These are phyloP conservation scores for Canariomyces notabilis DNA, from an alignment of 2,329 filamentous ascomycete species.

Conservation along the genomic window DNA sequence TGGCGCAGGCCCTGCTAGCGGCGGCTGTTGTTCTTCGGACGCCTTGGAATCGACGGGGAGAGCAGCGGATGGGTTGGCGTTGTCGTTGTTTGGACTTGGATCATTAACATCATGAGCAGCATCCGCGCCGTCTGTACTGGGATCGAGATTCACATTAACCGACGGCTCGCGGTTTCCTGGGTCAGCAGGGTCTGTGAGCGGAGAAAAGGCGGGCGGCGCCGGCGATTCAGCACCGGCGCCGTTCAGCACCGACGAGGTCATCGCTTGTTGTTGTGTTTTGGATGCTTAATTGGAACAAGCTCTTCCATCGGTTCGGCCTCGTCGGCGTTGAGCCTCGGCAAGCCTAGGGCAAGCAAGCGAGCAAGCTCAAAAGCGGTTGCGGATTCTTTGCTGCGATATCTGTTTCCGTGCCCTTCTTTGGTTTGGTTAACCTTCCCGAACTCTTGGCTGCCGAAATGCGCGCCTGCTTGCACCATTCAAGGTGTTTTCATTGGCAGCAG, in stretches of 20 bases:
- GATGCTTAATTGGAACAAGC: constrained; percentile 48
- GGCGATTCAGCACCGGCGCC: constrained; percentile 24
- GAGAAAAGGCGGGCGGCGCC: constrained; percentile 26
- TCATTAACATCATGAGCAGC: neutral
- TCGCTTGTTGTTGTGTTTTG: constrained; percentile 51
- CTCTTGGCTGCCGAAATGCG: constrained; percentile 18
- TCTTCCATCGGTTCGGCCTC: no score
- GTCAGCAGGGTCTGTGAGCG: constrained; percentile 23
- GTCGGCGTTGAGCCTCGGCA: constrained; percentile 18
- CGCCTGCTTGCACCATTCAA: constrained; percentile 6
- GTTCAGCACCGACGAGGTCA: constrained; percentile 49
- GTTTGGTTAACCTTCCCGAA: constrained; percentile 12
- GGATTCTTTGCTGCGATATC: neutral
- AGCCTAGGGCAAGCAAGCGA: no score
- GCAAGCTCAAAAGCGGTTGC: neutral
- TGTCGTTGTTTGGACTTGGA: constrained; percentile 26
- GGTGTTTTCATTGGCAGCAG: constrained; percentile 8
- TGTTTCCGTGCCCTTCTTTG: no score
- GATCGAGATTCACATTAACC: constrained; percentile 6
- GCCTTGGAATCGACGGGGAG: neutral
- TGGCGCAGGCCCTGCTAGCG: neutral
- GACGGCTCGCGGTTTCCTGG: constrained; percentile 21
- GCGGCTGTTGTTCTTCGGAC: neutral
- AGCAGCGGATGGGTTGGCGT: constrained; percentile 27
- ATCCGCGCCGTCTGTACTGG: neutral